Conservation (phyloP, 148 eudicot species). For the Gaultheria prostrata region DNA sequence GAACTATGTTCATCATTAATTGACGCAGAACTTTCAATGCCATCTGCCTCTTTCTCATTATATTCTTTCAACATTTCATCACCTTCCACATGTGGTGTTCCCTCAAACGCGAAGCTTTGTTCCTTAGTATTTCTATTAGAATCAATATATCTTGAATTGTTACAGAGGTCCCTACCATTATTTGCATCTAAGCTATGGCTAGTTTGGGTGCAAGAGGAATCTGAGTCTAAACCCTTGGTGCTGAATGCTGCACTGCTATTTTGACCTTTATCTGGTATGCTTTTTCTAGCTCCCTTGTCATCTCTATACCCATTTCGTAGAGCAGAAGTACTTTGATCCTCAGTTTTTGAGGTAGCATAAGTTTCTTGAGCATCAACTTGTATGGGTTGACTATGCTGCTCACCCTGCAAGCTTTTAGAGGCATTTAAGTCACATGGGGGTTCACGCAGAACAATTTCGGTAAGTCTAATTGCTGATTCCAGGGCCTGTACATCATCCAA, state of each 20-base stretch:
- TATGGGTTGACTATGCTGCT: constrained; percentile 29
- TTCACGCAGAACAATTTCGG: constrained; percentile 28
- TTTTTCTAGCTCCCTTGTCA: constrained; percentile 32
- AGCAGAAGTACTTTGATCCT: constrained; percentile 32
- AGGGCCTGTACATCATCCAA: constrained; percentile 42
- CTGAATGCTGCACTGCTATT: constrained; percentile 26
- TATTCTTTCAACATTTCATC: constrained; percentile 33
- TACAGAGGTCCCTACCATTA: constrained; percentile 36
- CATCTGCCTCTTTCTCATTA: constrained; percentile 31
- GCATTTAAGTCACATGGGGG: constrained; percentile 27
- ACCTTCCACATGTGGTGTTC: constrained; percentile 30
- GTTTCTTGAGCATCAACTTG: constrained; percentile 27
- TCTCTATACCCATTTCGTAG: constrained; percentile 40
- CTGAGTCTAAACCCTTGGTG: constrained; percentile 60
- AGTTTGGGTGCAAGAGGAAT: constrained; percentile 54
- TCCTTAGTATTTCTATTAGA: constrained; percentile 41
- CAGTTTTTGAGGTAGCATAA: constrained; percentile 29
- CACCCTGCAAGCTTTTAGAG: constrained; percentile 32
- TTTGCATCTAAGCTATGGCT: constrained; percentile 46
- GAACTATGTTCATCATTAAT: constrained; percentile 27
- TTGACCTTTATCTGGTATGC: constrained; percentile 30
- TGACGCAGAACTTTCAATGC: constrained; percentile 28
- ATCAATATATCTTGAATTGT: constrained; percentile 35
- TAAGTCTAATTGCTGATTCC: constrained; percentile 30
- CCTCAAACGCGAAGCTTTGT: constrained; percentile 32